Percentiles rank a stretch among this genome's conserved stretches.
phyloP scores from a whole-genome alignment of 108 stramenopile genomes.

The Stephanodiscus minutulus region DNA sequence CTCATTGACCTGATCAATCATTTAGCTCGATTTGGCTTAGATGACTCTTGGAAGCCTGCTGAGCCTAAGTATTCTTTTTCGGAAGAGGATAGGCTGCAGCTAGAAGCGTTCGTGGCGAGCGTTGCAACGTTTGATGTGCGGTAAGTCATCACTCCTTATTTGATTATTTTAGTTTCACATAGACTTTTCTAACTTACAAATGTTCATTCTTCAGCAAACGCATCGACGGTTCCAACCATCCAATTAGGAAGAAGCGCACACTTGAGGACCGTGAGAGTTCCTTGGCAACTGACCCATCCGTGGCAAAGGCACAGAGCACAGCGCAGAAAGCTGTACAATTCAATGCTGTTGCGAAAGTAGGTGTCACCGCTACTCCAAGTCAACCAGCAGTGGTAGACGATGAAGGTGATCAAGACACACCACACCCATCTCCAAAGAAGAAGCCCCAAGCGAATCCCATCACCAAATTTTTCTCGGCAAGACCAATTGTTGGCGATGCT shows the following conservation, averaged over 20 bases:
- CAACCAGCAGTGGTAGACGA: slow-evolving; percentile 22
- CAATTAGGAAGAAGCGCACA: neutral
- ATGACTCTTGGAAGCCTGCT: neutral
- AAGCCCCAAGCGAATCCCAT: neutral
- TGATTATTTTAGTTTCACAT: neutral
- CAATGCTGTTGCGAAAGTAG: neutral
- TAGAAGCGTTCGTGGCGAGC: slow-evolving; percentile 31
- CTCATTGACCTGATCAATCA: slow-evolving; percentile 37
- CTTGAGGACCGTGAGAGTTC: neutral
- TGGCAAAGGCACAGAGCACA: neutral
- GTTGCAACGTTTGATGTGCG: slow-evolving; percentile 30
- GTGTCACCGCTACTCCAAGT: neutral
- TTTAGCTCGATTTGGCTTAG: slow-evolving; percentile 39
- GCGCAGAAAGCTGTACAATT: neutral
- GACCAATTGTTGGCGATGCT: neutral
- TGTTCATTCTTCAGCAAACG: neutral
- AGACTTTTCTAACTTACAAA: neutral
- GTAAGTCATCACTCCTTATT: slow-evolving; percentile 16
- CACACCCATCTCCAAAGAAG: slow-evolving; percentile 9
- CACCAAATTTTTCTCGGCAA: slow-evolving; percentile 5
- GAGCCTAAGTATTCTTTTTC: slow-evolving; percentile 1
- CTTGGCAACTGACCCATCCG: neutral
- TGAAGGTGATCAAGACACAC: slow-evolving; percentile 25
- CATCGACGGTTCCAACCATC: neutral
- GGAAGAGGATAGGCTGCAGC: slow-evolving; percentile 4